These are phyloP conservation scores for Mycena epipterygia DNA, from an alignment of 768 basidiomycete species.

Conservation along the genomic window DNA sequence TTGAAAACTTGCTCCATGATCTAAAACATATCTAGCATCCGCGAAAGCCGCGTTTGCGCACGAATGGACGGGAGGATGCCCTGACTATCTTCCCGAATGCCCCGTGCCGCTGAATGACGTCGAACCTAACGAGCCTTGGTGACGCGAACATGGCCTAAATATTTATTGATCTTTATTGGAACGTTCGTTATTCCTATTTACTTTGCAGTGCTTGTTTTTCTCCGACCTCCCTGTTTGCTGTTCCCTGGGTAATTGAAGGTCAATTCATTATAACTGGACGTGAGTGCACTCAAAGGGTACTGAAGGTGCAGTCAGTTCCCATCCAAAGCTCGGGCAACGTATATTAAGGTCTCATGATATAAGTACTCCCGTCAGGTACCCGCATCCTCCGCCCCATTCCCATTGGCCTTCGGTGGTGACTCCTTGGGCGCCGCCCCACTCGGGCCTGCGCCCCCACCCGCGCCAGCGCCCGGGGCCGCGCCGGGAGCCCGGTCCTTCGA, in stretches of 20 bases:
- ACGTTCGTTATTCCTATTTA: not conserved
- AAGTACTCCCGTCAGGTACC: constrained; percentile 13
- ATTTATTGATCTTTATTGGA: constrained; percentile 4
- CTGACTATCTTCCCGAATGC: constrained; percentile 26
- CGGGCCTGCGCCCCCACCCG: constrained; percentile 40
- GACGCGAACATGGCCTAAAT: not conserved
- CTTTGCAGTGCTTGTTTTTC: no score
- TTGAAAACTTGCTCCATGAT: no score
- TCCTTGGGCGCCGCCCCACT: constrained; percentile 39
- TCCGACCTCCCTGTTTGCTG: no score
- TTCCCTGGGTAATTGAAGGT: no score
- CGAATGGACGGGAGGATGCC: constrained; percentile 31
- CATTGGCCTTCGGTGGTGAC: constrained; percentile 49
- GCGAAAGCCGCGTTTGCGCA: constrained; percentile 37
- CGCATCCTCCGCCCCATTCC: constrained; percentile 52
- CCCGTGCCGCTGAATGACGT: constrained; percentile 10
- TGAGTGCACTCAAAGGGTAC: no score
- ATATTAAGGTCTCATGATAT: no score
- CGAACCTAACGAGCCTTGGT: constrained; percentile 12
- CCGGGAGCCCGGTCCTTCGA: constrained; percentile 76
- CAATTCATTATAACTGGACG: no score
- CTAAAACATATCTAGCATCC: not conserved
- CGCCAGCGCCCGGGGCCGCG: no score
- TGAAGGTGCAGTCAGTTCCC: no score
- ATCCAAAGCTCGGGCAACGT: no score